These are phyloP conservation scores for Arabidopsis hybrid DNA, from an alignment of 441 rosid genomes.

Conservation along the genomic window DNA sequence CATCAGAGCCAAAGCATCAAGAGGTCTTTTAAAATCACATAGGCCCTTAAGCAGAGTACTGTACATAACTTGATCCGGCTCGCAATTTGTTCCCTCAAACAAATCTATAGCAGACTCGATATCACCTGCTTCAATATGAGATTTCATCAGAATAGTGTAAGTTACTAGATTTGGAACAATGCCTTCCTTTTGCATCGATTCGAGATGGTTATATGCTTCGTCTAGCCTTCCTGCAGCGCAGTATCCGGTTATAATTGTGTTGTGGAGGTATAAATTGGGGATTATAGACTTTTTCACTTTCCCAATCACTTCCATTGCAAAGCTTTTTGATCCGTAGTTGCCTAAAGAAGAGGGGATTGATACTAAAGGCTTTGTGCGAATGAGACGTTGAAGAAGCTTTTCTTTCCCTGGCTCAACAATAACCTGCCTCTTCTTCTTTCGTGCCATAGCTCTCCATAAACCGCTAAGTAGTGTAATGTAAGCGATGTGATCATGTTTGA, in stretches of 20 bases:
- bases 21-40: constrained; percentile 53
- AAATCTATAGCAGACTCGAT: constrained; percentile 57
- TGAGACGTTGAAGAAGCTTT: constrained; percentile 55
- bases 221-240: constrained; percentile 54
- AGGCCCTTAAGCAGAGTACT: constrained; percentile 62
- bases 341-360: constrained; percentile 37
- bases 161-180: constrained; percentile 69
- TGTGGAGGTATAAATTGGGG: constrained; percentile 65
- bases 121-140: constrained; percentile 58
- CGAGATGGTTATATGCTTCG: constrained; percentile 60
- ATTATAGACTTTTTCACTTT: constrained; percentile 46
- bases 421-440: constrained; percentile 40
- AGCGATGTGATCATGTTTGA: constrained; percentile 52
- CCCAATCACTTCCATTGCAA: constrained; percentile 52
- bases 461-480: constrained; percentile 57
- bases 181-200: constrained; percentile 59
- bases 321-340: constrained; percentile 46
- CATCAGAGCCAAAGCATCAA: constrained; percentile 55
- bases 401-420: constrained; percentile 50
- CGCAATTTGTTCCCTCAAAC: constrained; percentile 57
- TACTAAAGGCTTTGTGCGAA: constrained; percentile 37
- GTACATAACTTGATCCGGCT: constrained; percentile 53
- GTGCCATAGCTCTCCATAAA: constrained; percentile 51
- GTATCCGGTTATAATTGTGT: constrained; percentile 54
- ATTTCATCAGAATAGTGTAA: constrained; percentile 59